Evolutionary conservation across 192 early-diverging fungal species (phyloP).

Genomic region (Rhizophlyctis rosea): DNA sequence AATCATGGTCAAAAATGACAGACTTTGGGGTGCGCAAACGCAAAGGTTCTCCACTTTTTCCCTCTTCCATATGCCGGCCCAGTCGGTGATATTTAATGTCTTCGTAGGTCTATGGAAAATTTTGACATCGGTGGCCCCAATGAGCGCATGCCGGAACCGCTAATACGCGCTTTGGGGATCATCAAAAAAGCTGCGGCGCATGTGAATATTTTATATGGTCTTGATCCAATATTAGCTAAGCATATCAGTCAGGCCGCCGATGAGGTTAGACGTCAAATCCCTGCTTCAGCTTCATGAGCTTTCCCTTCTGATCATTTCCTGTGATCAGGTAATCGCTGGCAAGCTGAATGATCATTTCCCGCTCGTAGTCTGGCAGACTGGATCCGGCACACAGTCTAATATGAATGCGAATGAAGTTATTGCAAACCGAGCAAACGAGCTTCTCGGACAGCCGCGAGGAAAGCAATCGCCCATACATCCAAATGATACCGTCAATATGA

Average conservation of each 20-base stretch:
- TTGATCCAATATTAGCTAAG: constrained; percentile 75
- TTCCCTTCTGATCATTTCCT: neutral
- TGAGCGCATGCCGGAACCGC: constrained; percentile 91
- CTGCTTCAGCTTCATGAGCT: neutral
- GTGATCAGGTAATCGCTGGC: constrained; percentile 74
- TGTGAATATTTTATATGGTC: constrained; percentile 90
- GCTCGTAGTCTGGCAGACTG: constrained; percentile 93
- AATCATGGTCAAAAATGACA: constrained; percentile 87
- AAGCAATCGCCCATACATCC: constrained; percentile 92
- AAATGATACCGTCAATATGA: constrained; percentile 99
- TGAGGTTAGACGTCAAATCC: too few species aligned
- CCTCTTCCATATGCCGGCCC: constrained; percentile 5
- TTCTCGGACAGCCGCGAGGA: constrained; percentile 81
- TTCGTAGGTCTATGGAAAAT: constrained; percentile 80
- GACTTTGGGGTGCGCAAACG: constrained; percentile 97
- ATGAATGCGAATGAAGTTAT: constrained; percentile 95
- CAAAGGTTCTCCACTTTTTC: constrained; percentile 60
- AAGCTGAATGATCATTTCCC: constrained; percentile 94
- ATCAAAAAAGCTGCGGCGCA: constrained; percentile 91
- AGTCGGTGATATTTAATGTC: neutral
- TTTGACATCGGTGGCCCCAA: constrained; percentile 92
- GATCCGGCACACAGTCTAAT: constrained; percentile 96
- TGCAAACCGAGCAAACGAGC: constrained; percentile 96
- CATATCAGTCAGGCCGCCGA: constrained; percentile 84
- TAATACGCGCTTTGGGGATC: constrained; percentile 92